These are phyloP conservation scores for Chenopodium suecicum DNA, from an alignment of 148 eudicot species.

Conservation along the genomic window DNA sequence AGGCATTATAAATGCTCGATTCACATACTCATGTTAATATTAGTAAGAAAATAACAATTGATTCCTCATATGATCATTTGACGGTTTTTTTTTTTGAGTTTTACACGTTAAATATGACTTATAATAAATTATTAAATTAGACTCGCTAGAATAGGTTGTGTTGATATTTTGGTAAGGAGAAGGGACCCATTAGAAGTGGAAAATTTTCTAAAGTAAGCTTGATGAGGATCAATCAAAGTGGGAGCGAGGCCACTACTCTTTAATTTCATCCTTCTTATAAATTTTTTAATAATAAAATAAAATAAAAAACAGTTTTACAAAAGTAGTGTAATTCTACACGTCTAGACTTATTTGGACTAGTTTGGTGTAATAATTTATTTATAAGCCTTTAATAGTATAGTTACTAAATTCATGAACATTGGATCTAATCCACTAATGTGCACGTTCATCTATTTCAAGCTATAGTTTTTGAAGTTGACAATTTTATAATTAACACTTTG, in stretches of 20 bases:
- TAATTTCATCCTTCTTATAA: not conserved
- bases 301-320: no score
- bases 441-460: not conserved
- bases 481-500: not conserved
- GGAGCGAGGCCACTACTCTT: not conserved
- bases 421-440: constrained; percentile 3
- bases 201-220: no score
- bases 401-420: not conserved
- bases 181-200: not conserved
- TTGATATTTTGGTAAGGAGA: not conserved
- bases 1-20: no score
- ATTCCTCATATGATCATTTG: not conserved
- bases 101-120: not conserved
- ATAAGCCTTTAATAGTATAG: not conserved
- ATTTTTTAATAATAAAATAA: no score
- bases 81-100: not conserved
- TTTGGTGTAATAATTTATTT: not conserved
- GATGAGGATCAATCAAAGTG: not conserved
- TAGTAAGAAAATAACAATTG: not conserved
- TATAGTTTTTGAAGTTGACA: not conserved
- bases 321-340: not conserved
- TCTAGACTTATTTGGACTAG: not conserved
- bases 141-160: not conserved
- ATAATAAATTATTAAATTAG: no score
- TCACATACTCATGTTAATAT: not conserved